phyloP scores from a whole-genome alignment of 768 basidiomycete genomes.

The Suillus subalutaceus region DNA sequence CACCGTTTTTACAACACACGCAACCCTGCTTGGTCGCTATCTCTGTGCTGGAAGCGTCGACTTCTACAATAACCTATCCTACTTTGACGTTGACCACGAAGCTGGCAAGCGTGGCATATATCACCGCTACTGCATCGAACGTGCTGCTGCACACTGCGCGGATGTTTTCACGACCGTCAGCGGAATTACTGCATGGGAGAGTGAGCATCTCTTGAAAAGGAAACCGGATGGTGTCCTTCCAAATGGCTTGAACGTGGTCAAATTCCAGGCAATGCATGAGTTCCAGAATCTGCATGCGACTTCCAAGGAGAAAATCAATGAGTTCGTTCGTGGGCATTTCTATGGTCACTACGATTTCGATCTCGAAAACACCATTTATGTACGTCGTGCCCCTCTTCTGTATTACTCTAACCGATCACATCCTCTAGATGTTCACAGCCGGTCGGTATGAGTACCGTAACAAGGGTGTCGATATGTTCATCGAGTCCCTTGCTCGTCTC shows the following conservation, averaged over 20 bases:
- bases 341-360: slow-evolving; percentile 98
- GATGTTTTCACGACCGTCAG: slow-evolving; percentile 99
- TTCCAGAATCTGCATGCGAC: slow-evolving; percentile 95
- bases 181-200: slow-evolving; percentile 98
- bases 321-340: slow-evolving; percentile 97
- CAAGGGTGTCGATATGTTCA: slow-evolving; percentile 99
- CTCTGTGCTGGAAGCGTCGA: slow-evolving; percentile 98
- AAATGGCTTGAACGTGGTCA: slow-evolving; percentile 97
- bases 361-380: slow-evolving; percentile 88
- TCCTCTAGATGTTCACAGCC: slow-evolving; percentile 90
- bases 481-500: slow-evolving; percentile 90
- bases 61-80: slow-evolving; percentile 99
- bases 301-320: slow-evolving; percentile 97
- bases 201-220: slow-evolving; percentile 93
- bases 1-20: slow-evolving; percentile 98
- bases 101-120: slow-evolving; percentile 99
- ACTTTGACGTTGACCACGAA: slow-evolving; percentile 99
- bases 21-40: slow-evolving; percentile 97
- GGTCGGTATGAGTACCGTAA: slow-evolving; percentile 99
- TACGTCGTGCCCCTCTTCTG: slow-evolving; percentile 34
- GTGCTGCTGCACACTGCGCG: slow-evolving; percentile 90
- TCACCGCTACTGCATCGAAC: slow-evolving; percentile 97
- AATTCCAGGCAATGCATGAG: slow-evolving; percentile 99
- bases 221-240: slow-evolving; percentile 98
- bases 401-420: slow-evolving; percentile 14